Evolutionary conservation across 164 flowering plant genomes (phyloP).

Genomic region (Brasenia schreberi): DNA sequence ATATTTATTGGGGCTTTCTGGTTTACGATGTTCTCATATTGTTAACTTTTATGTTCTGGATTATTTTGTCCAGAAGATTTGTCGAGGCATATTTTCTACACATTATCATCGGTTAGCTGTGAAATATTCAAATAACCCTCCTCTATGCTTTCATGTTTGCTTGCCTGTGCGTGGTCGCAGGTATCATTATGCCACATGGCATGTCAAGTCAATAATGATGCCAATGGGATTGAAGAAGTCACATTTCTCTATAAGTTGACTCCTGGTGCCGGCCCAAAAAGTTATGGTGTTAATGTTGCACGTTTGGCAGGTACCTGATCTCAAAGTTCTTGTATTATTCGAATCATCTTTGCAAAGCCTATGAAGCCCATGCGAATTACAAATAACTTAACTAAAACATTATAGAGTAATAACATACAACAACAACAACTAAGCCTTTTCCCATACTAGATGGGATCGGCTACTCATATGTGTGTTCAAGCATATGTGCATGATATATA

Average conservation of each 20-base stretch:
- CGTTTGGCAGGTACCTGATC: slow-evolving; percentile 60
- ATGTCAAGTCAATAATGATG: slow-evolving; percentile 67
- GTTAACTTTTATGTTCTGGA: slow-evolving; percentile 26
- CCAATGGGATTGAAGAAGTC: slow-evolving; percentile 73
- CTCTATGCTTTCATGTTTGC: slow-evolving; percentile 24
- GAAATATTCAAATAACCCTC: slow-evolving; percentile 47
- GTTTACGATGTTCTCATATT: background rate
- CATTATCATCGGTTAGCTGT: slow-evolving; percentile 88
- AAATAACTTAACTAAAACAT: too few relatives aligned
- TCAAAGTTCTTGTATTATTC: background rate
- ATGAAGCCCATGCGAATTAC: too few relatives aligned
- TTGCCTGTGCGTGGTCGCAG: slow-evolving; percentile 16
- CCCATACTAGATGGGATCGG: too few relatives aligned
- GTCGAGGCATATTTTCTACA: slow-evolving; percentile 94
- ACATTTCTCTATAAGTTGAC: slow-evolving; percentile 79
- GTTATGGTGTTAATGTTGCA: slow-evolving; percentile 98
- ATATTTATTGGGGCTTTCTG: too few relatives aligned
- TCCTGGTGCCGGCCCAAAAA: slow-evolving; percentile 91
- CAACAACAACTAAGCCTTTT: too few relatives aligned
- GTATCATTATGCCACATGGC: slow-evolving; percentile 87
- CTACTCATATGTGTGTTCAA: too few relatives aligned
- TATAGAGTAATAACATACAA: too few relatives aligned
- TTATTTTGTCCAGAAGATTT: slow-evolving; percentile 65
- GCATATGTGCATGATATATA: too few relatives aligned
- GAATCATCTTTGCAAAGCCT: too few relatives aligned